Evolutionary conservation across 352 stramenopile genomes (phyloP).

Genomic region (Peronospora belbahrii): DNA sequence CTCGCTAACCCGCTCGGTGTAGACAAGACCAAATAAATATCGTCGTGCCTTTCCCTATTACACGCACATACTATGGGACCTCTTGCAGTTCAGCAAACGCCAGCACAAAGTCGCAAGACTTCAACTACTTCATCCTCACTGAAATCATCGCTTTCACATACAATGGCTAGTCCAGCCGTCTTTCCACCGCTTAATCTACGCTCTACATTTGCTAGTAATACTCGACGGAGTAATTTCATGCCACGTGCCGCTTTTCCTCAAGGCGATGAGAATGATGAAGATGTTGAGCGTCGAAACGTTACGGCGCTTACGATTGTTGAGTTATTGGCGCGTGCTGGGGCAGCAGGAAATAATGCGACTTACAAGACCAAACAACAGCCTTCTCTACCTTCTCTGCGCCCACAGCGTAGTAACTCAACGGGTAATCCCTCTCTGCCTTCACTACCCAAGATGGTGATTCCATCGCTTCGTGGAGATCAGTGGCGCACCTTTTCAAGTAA

Average conservation of each 20-base stretch:
- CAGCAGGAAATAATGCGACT: slow-evolving; percentile 1
- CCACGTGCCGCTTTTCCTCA: slow-evolving; percentile 19
- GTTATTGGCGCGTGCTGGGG: slow-evolving; percentile 19
- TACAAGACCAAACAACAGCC: slow-evolving; percentile 8
- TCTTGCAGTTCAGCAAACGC: slow-evolving; percentile 24
- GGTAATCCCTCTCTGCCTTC: slow-evolving; percentile 20
- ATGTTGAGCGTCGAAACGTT: slow-evolving; percentile 28
- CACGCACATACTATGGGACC: slow-evolving; percentile 6
- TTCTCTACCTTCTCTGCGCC: slow-evolving; percentile 20
- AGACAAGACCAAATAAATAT: slow-evolving; percentile 3
- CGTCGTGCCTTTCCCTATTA: neutral
- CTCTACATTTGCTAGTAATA: slow-evolving; percentile 6
- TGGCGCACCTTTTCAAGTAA: slow-evolving; percentile 17
- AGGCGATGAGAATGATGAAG: slow-evolving; percentile 20
- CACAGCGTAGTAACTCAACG: slow-evolving; percentile 4
- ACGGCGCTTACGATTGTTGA: slow-evolving; percentile 39
- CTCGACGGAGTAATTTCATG: slow-evolving; percentile 9
- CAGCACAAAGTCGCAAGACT: slow-evolving; percentile 10
- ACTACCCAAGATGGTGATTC: slow-evolving; percentile 32
- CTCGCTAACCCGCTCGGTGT: slow-evolving; percentile 19
- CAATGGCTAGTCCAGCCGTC: slow-evolving; percentile 14
- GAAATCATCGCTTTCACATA: neutral
- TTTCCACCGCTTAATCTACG: slow-evolving; percentile 25
- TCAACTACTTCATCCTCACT: slow-evolving; percentile 1
- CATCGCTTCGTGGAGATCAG: slow-evolving; percentile 17